Conservation (phyloP, 1,284 basidiomycete genomes). For the Rhodotorula sp. region DNA sequence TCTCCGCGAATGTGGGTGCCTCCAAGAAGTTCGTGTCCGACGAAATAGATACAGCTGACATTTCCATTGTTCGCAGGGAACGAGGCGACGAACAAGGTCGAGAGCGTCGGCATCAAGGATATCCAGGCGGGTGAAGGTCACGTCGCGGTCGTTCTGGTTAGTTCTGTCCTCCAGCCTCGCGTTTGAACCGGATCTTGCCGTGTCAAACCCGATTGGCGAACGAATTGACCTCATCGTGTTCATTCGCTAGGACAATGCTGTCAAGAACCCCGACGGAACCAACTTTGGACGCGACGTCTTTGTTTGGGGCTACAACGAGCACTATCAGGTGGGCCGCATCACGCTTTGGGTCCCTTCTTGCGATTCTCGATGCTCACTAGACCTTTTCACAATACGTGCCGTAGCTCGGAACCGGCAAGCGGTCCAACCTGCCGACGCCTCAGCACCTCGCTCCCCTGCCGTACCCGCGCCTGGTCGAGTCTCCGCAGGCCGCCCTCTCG, state of each 20-base stretch:
- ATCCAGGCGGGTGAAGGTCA: conserved; percentile 68
- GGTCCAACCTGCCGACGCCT: conserved; percentile 70
- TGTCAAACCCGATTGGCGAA: too few relatives aligned
- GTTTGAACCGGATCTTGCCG: too few relatives aligned
- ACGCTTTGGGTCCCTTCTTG: conserved; percentile 10
- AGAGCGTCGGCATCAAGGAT: conserved; percentile 67
- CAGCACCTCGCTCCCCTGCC: conserved; percentile 57
- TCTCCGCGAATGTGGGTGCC: conserved; percentile 64
- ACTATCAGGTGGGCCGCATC: conserved; percentile 32
- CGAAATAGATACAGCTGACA: conserved; percentile 14
- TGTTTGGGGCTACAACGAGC: conserved; percentile 55
- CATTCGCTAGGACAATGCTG: conserved; percentile 55
- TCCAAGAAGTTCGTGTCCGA: conserved; percentile 46
- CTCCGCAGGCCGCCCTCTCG: conserved; percentile 29
- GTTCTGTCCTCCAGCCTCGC: neutral
- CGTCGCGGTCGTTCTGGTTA: conserved; percentile 66
- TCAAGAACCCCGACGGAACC: conserved; percentile 53
- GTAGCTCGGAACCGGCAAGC: conserved; percentile 79
- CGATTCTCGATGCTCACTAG: too few relatives aligned
- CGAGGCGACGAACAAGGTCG: conserved; percentile 61
- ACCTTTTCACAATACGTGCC: too few relatives aligned
- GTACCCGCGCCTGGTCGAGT: conserved; percentile 42
- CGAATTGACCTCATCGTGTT: too few relatives aligned
- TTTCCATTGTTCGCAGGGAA: conserved; percentile 58
- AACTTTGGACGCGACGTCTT: conserved; percentile 58